phyloP scores from a whole-genome alignment of 2,329 filamentous ascomycete genomes.

The Diaporthe citriasiana region DNA sequence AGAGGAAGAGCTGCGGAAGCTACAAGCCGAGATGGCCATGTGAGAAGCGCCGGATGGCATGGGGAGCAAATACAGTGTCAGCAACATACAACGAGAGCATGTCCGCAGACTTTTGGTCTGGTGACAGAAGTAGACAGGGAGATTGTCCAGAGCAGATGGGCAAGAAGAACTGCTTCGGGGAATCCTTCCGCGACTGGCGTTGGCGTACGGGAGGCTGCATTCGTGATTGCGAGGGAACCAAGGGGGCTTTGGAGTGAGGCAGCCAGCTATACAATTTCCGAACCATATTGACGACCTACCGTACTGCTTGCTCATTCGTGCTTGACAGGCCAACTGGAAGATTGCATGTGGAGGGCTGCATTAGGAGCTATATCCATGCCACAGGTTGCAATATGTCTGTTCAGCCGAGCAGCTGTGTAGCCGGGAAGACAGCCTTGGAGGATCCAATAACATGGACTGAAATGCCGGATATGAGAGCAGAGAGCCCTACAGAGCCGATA shows the following conservation, averaged over 20 bases:
- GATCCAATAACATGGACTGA: neutral
- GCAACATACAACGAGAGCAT: slow-evolving; percentile 3
- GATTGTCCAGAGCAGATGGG: slow-evolving; percentile 10
- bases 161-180: slow-evolving; percentile 12
- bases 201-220: slow-evolving; percentile 42
- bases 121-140: slow-evolving; percentile 9
- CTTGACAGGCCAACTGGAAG: neutral
- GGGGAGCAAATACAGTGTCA: neutral
- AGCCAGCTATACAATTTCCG: slow-evolving; percentile 36
- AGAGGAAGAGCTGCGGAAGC: slow-evolving; percentile 91
- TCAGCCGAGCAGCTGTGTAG: neutral
- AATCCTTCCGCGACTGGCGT: slow-evolving; percentile 35
- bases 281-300: slow-evolving; percentile 23
- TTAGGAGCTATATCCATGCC: neutral
- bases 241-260: slow-evolving; percentile 3
- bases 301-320: neutral
- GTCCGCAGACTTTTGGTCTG: neutral
- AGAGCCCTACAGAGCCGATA: neutral
- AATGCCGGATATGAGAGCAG: neutral
- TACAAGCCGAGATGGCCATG: slow-evolving; percentile 98
- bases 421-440: no score
- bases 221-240: slow-evolving; percentile 25
- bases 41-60: slow-evolving; percentile 55
- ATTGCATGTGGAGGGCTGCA: neutral
- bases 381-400: neutral